These are phyloP conservation scores for Naumovozyma baii DNA, from an alignment of 805 yeast species.

Conservation along the genomic window DNA sequence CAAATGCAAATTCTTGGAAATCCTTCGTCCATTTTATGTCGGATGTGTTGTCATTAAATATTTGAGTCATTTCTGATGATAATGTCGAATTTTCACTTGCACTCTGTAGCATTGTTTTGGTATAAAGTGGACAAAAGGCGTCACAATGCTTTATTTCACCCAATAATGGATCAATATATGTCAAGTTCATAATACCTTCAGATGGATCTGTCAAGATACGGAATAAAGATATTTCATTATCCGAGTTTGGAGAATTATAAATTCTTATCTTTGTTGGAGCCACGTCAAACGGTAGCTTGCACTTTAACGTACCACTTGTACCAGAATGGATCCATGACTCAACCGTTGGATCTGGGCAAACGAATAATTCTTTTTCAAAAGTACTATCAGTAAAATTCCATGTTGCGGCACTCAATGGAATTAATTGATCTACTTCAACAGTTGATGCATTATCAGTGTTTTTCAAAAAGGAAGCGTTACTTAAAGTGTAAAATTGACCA, in stretches of 20 bases:
- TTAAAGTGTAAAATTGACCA: slow-evolving; percentile 61
- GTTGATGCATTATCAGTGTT: slow-evolving; percentile 12
- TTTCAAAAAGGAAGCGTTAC: slow-evolving; percentile 35
- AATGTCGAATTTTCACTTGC: slow-evolving; percentile 24
- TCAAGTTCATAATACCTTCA: slow-evolving; percentile 82
- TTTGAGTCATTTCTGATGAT: slow-evolving; percentile 13
- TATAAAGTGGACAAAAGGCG: slow-evolving; percentile 75
- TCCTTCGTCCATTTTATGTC: slow-evolving; percentile 31
- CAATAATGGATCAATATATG: slow-evolving; percentile 68
- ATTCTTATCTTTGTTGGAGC: slow-evolving; percentile 66
- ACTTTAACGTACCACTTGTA: slow-evolving; percentile 56
- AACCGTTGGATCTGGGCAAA: slow-evolving; percentile 45
- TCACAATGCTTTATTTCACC: slow-evolving; percentile 59
- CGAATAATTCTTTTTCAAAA: slow-evolving; percentile 31
- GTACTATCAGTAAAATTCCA: slow-evolving; percentile 38
- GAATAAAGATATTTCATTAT: slow-evolving; percentile 46
- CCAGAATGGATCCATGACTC: slow-evolving; percentile 45
- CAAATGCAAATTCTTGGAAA: slow-evolving; percentile 80
- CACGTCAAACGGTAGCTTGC: slow-evolving; percentile 44
- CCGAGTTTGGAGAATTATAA: slow-evolving; percentile 45
- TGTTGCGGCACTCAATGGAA: slow-evolving; percentile 48
- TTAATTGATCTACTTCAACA: slow-evolving; percentile 47
- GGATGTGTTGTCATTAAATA: slow-evolving; percentile 30
- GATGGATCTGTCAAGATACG: slow-evolving; percentile 71
- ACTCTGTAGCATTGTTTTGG: slow-evolving; percentile 29